phyloP scores from a whole-genome alignment of 1,139 yeast species.

The Debaryomycetaceae sp. region DNA sequence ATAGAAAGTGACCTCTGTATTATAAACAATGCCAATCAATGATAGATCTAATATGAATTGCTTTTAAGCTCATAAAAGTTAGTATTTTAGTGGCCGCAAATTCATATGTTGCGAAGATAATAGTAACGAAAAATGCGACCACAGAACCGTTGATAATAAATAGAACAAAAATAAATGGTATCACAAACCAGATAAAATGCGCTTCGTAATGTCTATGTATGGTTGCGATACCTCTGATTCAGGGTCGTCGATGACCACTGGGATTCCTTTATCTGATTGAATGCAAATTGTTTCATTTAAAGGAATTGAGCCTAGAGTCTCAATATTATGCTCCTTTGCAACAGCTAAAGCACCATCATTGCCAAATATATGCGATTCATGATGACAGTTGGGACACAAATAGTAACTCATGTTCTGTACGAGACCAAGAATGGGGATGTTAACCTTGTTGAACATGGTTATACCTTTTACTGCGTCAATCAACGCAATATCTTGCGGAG shows the following conservation, averaged over 20 bases:
- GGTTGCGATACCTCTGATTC: conserved; percentile 32
- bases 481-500: conserved; percentile 85
- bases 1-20: neutral
- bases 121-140: neutral
- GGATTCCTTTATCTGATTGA: conserved; percentile 63
- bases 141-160: neutral
- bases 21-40: neutral
- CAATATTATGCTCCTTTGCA: conserved; percentile 50
- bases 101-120: neutral
- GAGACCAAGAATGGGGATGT: conserved; percentile 72
- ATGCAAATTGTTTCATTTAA: conserved; percentile 58
- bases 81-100: neutral
- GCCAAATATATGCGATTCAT: conserved; percentile 75
- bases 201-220: conserved; percentile 45
- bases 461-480: conserved; percentile 82
- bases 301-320: conserved; percentile 66
- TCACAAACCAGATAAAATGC: conserved; percentile 9
- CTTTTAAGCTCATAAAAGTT: neutral
- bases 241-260: conserved; percentile 52
- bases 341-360: conserved; percentile 59
- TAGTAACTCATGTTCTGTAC: conserved; percentile 84
- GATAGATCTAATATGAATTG: neutral
- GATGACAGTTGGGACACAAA: conserved; percentile 72
- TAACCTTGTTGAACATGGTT: conserved; percentile 70
- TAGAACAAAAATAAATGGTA: too few species aligned